These are phyloP conservation scores for Boechera divaricarpa DNA, from an alignment of 345 rosid genomes.

Conservation along the genomic window DNA sequence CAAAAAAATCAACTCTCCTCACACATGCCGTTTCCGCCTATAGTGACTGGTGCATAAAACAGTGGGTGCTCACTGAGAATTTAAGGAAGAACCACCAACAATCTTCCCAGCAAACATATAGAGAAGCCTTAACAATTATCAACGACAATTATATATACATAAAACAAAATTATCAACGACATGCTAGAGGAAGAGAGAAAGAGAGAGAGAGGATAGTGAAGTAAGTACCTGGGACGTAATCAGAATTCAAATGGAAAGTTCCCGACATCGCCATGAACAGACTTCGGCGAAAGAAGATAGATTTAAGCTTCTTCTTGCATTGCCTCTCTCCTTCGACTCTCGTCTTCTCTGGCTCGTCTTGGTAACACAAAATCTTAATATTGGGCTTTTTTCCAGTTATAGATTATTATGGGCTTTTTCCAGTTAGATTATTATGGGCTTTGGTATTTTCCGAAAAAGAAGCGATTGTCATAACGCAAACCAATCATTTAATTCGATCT, in stretches of 20 bases:
- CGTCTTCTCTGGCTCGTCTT: constrained; percentile 18
- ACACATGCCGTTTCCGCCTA: background rate
- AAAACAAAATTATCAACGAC: background rate
- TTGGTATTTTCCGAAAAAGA: background rate
- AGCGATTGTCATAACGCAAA: background rate
- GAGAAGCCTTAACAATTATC: constrained; percentile 9
- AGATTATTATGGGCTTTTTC: constrained; percentile 29
- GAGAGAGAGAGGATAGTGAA: background rate
- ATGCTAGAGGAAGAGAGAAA: background rate
- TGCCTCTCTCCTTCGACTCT: constrained; percentile 2
- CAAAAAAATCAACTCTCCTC: background rate
- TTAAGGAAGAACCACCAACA: background rate
- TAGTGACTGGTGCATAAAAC: background rate
- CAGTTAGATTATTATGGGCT: constrained; percentile 23
- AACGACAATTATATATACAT: no score
- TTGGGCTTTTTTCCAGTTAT: constrained; percentile 3
- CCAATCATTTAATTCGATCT: background rate
- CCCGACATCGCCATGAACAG: constrained; percentile 41
- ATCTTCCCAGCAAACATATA: constrained; percentile 1
- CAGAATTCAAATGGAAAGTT: constrained; percentile 27
- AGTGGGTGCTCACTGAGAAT: background rate
- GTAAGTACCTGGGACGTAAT: constrained; percentile 34
- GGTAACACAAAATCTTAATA: constrained; percentile 18
- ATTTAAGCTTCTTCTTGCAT: constrained; percentile 23
- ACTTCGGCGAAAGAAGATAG: constrained; percentile 11